Conservation (phyloP, 352 stramenopile species). For the Phytophthora sansomeana region DNA sequence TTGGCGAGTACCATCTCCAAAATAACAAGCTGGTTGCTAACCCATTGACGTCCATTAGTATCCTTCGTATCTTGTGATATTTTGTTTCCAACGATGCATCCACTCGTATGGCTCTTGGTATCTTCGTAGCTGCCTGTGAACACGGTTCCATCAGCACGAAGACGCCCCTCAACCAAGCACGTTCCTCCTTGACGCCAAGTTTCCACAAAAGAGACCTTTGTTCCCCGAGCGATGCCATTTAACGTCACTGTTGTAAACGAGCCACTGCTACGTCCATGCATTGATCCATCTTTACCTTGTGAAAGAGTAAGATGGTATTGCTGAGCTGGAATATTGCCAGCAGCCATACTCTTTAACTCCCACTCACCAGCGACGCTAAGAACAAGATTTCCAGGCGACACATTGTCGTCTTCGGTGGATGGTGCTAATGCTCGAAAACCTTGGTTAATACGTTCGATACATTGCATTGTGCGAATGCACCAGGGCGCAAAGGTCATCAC, state of each 20-base stretch:
- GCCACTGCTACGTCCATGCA: constrained; percentile 78
- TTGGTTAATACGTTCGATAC: constrained; percentile 72
- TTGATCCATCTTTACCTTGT: constrained; percentile 67
- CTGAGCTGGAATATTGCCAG: constrained; percentile 87
- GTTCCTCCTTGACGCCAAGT: constrained; percentile 90
- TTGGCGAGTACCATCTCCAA: constrained; percentile 82
- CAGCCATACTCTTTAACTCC: constrained; percentile 90
- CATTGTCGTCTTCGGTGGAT: constrained; percentile 31
- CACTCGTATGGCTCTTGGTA: constrained; percentile 87
- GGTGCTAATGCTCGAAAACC: constrained; percentile 44
- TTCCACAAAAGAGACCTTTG: constrained; percentile 87
- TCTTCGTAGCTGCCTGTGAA: constrained; percentile 89
- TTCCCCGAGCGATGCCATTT: constrained; percentile 75
- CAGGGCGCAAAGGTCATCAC: constrained; percentile 82
- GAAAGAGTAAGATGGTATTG: constrained; percentile 85
- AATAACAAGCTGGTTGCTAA: constrained; percentile 70
- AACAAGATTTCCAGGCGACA: constrained; percentile 48
- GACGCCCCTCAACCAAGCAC: constrained; percentile 81
- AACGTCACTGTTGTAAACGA: constrained; percentile 87
- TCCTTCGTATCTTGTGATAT: constrained; percentile 41
- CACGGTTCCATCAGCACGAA: constrained; percentile 73
- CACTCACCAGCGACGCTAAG: constrained; percentile 84
- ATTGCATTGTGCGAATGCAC: constrained; percentile 74
- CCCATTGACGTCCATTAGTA: constrained; percentile 26
- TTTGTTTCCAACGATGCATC: constrained; percentile 82